phyloP scores from a whole-genome alignment of 2,329 filamentous ascomycete species.

The Trichoderma sp. region DNA sequence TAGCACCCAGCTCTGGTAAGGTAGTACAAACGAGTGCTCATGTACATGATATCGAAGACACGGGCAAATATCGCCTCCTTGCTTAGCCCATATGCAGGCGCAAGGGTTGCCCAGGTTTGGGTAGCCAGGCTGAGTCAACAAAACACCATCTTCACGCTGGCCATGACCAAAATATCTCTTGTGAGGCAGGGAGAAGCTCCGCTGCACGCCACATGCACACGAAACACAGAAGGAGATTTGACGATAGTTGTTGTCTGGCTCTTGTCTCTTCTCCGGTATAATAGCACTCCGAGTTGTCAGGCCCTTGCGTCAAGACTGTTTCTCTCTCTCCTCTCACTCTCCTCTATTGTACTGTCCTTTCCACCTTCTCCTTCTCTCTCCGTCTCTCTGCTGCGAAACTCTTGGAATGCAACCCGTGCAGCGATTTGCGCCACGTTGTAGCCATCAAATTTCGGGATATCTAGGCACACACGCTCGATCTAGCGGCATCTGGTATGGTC shows the following conservation, averaged over 20 bases:
- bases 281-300: not conserved
- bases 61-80: constrained; percentile 1
- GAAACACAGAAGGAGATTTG: not conserved
- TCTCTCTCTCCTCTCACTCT: not conserved
- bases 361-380: not conserved
- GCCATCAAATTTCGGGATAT: constrained; percentile 16
- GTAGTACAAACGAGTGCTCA: not conserved
- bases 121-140: not conserved
- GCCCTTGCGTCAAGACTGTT: not conserved
- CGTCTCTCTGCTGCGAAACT: not conserved
- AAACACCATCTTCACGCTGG: not conserved
- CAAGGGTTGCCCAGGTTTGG: not conserved
- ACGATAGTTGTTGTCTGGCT: not conserved
- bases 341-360: not conserved
- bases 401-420: not conserved
- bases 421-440: constrained; percentile 1
- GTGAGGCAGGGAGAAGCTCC: not conserved
- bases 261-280: not conserved
- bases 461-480: constrained; percentile 1
- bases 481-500: constrained; percentile 15
- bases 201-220: constrained; percentile 7
- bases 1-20: not conserved
- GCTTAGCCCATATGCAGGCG: constrained; percentile 6
- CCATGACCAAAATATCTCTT: not conserved
- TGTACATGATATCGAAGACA: not conserved